These are phyloP conservation scores for Kappamyces sp. DNA, from an alignment of 192 early-diverging fungal species.

Conservation along the genomic window DNA sequence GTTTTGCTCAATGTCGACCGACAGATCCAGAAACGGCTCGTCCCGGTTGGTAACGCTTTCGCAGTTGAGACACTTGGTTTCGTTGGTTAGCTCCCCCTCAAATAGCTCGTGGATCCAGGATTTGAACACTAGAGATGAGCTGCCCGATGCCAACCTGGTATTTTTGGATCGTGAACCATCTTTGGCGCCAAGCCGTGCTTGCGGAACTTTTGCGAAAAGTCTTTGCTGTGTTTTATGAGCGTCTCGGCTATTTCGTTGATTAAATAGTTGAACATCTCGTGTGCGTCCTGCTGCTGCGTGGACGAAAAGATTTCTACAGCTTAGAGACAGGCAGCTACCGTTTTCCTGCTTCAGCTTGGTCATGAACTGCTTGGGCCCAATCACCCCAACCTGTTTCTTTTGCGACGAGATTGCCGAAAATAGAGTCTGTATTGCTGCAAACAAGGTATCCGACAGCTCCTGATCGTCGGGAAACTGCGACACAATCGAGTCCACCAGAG, in stretches of 20 bases:
- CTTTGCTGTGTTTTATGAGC: constrained; percentile 36
- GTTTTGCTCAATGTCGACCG: constrained; percentile 94
- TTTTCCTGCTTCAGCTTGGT: constrained; percentile 88
- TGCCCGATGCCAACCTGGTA: constrained; percentile 20
- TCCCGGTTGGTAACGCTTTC: constrained; percentile 89
- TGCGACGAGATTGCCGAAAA: constrained; percentile 78
- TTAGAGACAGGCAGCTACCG: constrained; percentile 51
- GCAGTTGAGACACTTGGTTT: constrained; percentile 95
- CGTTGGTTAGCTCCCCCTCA: constrained; percentile 91
- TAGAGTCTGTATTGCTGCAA: constrained; percentile 76
- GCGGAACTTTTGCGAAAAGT: constrained; percentile 36
- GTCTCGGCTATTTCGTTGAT: constrained; percentile 90
- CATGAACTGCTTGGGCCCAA: constrained; percentile 81
- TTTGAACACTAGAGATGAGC: too few species aligned
- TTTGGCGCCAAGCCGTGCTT: not conserved
- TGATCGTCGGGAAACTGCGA: not conserved
- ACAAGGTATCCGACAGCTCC: constrained; percentile 66
- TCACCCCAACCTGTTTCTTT: constrained; percentile 73
- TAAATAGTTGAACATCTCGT: constrained; percentile 94
- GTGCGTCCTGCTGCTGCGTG: constrained; percentile 96
- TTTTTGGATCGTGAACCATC: constrained; percentile 16
- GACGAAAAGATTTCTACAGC: constrained; percentile 78
- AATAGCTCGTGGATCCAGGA: constrained; percentile 92
- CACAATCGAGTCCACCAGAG: not conserved
- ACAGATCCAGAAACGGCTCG: constrained; percentile 92